Evolutionary conservation across 225 moss, liverwort and hornwort species (phyloP), one percentile per base, ranked within the genome.

Genomic region (Takakia lepidozioides): DNA sequence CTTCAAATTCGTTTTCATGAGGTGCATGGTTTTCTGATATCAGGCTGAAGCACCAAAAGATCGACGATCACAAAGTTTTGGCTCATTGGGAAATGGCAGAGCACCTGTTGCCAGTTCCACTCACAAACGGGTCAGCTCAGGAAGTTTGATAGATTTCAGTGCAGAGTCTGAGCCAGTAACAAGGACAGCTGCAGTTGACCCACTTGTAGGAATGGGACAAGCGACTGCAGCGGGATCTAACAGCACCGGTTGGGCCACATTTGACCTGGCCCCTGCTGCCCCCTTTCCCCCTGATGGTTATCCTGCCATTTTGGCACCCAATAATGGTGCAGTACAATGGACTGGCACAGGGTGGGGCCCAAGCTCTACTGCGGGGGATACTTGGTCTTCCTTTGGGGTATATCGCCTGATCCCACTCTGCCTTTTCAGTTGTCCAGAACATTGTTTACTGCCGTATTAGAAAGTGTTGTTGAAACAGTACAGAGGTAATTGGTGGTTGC

Each of bases 71-170:
- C 73, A 80, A 19, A 83, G 74, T 58, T 70, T 78, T 57, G 82
- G 87, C 51, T 70, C 87, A 41, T 60, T 70, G 56, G 75, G 79
- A 54, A 72, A 60, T 34, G 73, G 64, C 8, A 81, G 64, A 70
- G 73, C 72, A 14, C 29, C 63, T 36, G 11, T 70, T 7, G 46
- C 38, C 47, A 46, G 56, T 25, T 11, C 61, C 16, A 64, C 73
- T 16, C 55, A 82, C 43, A 75, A 78, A 59, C 64, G 87, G 71
- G 72, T 63, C 27, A 70, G 71, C 41, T 91, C 95, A 15, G 69
- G 78, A 10, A 91, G 91, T 59, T 67, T 95, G 27, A 95, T 95
- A 43, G 95, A 98, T 56, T 78, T 98, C 6, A 85, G 70, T 61
- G 73, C 72, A 46, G 91, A 85, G 18, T 73, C 78, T 39, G 91